A percentile compares a stretch with the other conserved stretches of the same genome.
phyloP scores from a whole-genome alignment of 805 yeast genomes.

The Saturnispora dispora region DNA sequence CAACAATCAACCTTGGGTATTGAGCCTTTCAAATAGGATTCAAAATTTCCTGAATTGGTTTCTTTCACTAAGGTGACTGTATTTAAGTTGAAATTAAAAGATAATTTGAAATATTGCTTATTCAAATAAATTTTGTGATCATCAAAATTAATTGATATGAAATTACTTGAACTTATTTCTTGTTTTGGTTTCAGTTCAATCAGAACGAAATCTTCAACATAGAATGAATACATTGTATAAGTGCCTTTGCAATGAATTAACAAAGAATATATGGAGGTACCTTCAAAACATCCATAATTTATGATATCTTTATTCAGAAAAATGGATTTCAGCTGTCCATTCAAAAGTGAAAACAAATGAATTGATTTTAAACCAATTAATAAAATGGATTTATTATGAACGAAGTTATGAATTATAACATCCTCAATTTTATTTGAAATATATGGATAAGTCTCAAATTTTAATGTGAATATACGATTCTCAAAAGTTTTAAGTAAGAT shows the following conservation, averaged over 20 bases:
- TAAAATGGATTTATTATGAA: background rate
- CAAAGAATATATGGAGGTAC: background rate
- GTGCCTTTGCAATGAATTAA: background rate
- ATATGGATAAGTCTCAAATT: background rate
- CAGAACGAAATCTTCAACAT: background rate
- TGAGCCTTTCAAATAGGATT: background rate
- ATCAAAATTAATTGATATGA: background rate
- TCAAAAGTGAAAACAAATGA: background rate
- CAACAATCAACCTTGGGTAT: background rate
- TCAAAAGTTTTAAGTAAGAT: background rate
- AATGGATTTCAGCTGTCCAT: background rate
- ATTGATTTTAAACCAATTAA: background rate
- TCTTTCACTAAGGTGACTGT: background rate
- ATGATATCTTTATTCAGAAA: background rate
- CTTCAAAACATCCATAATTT: background rate
- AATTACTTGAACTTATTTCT: background rate
- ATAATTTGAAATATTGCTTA: background rate
- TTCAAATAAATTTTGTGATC: background rate
- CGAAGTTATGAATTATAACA: background rate
- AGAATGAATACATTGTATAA: background rate
- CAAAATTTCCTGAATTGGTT: background rate
- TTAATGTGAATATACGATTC: background rate
- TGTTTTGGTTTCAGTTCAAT: background rate
- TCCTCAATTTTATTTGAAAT: background rate
- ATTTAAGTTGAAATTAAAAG: background rate